Conservation (phyloP, 768 basidiomycete species). For the Leccinum broughii region DNA sequence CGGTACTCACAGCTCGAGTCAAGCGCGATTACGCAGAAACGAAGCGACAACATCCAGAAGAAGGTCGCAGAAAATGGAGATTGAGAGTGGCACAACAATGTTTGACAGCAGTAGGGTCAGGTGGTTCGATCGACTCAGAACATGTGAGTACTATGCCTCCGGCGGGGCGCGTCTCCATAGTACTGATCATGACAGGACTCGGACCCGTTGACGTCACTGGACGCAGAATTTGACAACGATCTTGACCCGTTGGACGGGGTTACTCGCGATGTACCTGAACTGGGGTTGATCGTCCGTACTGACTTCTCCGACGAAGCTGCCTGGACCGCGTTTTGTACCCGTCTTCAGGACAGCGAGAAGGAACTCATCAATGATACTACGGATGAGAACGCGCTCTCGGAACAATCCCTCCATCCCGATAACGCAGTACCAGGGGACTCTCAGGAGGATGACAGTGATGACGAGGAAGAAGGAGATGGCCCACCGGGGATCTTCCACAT, state of each 20-base stretch:
- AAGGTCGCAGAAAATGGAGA: constrained; percentile 59
- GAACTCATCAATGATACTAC: constrained; percentile 46
- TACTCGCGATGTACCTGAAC: constrained; percentile 45
- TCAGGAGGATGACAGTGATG: constrained; percentile 22
- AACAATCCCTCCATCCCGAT: constrained; percentile 19
- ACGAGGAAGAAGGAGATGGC: constrained; percentile 34
- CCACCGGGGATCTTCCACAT: constrained; percentile 52
- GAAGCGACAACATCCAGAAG: constrained; percentile 47
- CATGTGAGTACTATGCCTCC: constrained; percentile 7
- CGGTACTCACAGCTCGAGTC: constrained; percentile 9
- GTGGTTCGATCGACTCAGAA: constrained; percentile 1
- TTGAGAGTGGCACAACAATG: constrained; percentile 52
- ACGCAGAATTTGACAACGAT: constrained; percentile 38
- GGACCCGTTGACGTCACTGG: constrained; percentile 13
- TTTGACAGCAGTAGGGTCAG: constrained; percentile 39
- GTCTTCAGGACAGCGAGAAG: constrained; percentile 55
- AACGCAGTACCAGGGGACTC: constrained; percentile 14
- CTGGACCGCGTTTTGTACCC: constrained; percentile 55
- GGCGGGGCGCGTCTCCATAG: neutral
- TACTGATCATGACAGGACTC: constrained; percentile 16
- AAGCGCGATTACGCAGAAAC: constrained; percentile 47
- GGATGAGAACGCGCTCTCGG: constrained; percentile 21
- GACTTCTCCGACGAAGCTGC: constrained; percentile 69
- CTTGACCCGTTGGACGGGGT: constrained; percentile 55
- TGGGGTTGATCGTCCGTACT: constrained; percentile 70